A percentile compares a stretch with the other conserved stretches of the same genome.
Conservation (phyloP, 2,329 filamentous ascomycete genomes). For the Didymella pinodella region DNA sequence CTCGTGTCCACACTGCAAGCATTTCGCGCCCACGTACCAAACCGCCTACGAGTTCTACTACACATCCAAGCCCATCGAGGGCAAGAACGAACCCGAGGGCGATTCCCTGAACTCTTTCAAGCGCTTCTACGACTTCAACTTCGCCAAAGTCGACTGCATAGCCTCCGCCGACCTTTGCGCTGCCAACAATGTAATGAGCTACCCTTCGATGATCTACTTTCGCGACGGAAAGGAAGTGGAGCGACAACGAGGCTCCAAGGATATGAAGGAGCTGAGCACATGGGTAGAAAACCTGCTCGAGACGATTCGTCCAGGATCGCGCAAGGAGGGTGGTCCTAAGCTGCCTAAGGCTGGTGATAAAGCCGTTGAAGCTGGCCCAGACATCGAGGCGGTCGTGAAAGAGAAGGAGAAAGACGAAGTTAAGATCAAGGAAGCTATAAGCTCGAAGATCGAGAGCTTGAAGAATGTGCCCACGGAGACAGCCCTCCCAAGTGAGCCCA, state of each 20-base stretch:
- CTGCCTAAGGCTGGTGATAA: conserved; percentile 75
- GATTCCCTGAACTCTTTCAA: conserved; percentile 73
- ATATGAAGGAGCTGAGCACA: conserved; percentile 70
- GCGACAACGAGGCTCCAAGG: conserved; percentile 70
- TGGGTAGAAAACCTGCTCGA: conserved; percentile 82
- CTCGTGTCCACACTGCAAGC: conserved; percentile 73
- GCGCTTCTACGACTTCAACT: conserved; percentile 87
- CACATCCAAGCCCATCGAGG: conserved; percentile 75
- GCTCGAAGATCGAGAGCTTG: conserved; percentile 19
- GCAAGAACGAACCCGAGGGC: conserved; percentile 57
- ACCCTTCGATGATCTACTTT: conserved; percentile 80
- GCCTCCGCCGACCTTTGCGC: conserved; percentile 80
- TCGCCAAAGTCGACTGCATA: conserved; percentile 85
- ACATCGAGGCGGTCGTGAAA: conserved; percentile 47
- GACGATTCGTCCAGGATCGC: conserved; percentile 78
- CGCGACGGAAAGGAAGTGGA: conserved; percentile 76
- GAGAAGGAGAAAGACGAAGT: conserved; percentile 42
- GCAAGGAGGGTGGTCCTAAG: conserved; percentile 70
- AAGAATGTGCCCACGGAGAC: conserved; percentile 37
- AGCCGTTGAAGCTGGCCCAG: conserved; percentile 54
- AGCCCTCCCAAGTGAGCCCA: conserved; percentile 30
- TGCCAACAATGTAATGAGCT: conserved; percentile 71
- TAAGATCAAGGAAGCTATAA: conserved; percentile 24
- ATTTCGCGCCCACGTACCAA: conserved; percentile 85
- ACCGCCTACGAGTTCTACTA: conserved; percentile 95